Percentiles rank a stretch among this genome's conserved stretches.
Conservation (phyloP, 2,329 filamentous ascomycete genomes). For the Diaporthe humulicola region DNA sequence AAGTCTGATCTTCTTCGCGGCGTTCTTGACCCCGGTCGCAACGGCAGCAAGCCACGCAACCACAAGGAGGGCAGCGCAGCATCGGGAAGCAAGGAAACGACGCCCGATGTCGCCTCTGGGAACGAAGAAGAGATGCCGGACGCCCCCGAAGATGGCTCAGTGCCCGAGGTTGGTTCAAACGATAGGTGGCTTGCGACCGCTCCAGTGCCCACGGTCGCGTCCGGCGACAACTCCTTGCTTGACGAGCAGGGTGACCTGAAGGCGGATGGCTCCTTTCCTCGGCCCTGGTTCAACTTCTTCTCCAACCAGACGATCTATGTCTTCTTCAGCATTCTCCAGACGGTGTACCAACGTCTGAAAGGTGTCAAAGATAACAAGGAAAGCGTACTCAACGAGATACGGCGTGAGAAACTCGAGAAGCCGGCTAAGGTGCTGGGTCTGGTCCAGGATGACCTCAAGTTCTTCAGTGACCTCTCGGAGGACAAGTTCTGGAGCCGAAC, state of each 20-base stretch:
- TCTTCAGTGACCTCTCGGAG: slow-evolving; percentile 76
- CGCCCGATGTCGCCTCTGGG: slow-evolving; percentile 83
- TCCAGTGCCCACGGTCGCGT: slow-evolving; percentile 67
- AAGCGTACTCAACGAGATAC: slow-evolving; percentile 80
- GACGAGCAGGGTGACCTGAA: slow-evolving; percentile 75
- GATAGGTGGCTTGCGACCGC: slow-evolving; percentile 75
- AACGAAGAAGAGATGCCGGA: slow-evolving; percentile 82
- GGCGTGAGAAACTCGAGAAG: slow-evolving; percentile 80
- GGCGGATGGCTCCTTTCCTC: slow-evolving; percentile 84
- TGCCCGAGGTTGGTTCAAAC: slow-evolving; percentile 71
- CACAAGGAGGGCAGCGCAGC: slow-evolving; percentile 86
- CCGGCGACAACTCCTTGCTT: slow-evolving; percentile 66
- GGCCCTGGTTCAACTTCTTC: slow-evolving; percentile 89
- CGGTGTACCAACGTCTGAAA: slow-evolving; percentile 86
- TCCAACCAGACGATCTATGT: slow-evolving; percentile 92
- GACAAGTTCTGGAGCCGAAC: slow-evolving; percentile 89
- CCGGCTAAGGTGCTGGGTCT: slow-evolving; percentile 88
- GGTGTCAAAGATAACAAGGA: slow-evolving; percentile 86
- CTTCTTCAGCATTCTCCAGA: slow-evolving; percentile 94
- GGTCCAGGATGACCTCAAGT: slow-evolving; percentile 82
- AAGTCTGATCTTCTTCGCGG: slow-evolving; percentile 86
- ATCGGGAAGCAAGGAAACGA: slow-evolving; percentile 87
- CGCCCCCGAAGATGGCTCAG: slow-evolving; percentile 66
- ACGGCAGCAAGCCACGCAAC: slow-evolving; percentile 76
- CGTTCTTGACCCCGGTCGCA: slow-evolving; percentile 83